These are phyloP conservation scores for Curvularia hawaiiensis DNA, from an alignment of 2,329 filamentous ascomycete genomes.

Conservation along the genomic window DNA sequence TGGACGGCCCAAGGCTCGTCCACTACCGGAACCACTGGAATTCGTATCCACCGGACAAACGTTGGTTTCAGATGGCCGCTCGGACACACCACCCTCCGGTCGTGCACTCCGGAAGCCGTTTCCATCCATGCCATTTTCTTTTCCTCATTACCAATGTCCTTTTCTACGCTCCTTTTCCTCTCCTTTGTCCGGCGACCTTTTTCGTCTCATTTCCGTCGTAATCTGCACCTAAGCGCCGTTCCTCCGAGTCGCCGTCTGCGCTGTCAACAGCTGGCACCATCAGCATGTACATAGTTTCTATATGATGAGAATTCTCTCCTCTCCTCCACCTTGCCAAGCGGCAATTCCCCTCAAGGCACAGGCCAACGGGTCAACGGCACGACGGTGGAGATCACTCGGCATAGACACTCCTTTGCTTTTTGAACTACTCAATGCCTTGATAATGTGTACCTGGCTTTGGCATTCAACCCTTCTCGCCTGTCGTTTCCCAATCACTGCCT, in stretches of 20 bases:
- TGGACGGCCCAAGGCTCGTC: conserved; percentile 1
- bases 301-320: conserved; percentile 4
- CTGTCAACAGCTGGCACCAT: conserved; percentile 1
- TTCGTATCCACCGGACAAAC: neutral
- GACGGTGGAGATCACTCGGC: conserved; percentile 32
- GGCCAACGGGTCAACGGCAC: conserved; percentile 1
- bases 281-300: conserved; percentile 16
- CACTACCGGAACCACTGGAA: conserved; percentile 2
- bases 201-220: neutral
- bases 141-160: neutral
- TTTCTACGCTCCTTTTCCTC: neutral
- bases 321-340: conserved; percentile 11
- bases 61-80: neutral
- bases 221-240: neutral
- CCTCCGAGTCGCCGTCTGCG: conserved; percentile 1
- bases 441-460: conserved; percentile 27
- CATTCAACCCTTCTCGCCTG: neutral
- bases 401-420: conserved; percentile 17
- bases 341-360: conserved; percentile 19
- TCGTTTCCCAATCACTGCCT: conserved; percentile 19
- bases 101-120: neutral
- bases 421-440: conserved; percentile 10
- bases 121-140: conserved; percentile 2
- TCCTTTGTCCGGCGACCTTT: neutral
- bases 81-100: conserved; percentile 2